Conservation (phyloP, 306 rosid species). For the Dryas alaskensis region DNA sequence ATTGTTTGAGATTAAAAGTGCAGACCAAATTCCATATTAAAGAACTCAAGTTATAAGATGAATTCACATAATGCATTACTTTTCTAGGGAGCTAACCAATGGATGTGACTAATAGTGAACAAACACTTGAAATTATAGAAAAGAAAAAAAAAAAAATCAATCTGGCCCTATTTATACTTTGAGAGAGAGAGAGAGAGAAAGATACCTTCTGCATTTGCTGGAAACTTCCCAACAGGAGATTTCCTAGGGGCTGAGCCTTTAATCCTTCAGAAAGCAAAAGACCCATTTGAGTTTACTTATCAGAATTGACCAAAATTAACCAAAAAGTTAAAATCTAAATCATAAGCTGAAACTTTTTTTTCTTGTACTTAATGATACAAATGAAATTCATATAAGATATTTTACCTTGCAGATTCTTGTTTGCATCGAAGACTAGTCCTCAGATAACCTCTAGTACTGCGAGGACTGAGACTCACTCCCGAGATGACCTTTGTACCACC, state of each 20-base stretch:
- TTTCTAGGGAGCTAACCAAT: no score
- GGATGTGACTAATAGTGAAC: no score
- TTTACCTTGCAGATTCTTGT: slow-evolving; percentile 78
- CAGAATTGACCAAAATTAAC: not conserved
- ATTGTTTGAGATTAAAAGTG: no score
- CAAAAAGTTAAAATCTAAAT: not conserved
- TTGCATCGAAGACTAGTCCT: slow-evolving; percentile 91
- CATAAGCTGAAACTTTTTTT: not conserved
- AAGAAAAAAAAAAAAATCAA: not conserved
- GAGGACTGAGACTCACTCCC: slow-evolving; percentile 86
- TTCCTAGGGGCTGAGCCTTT: slow-evolving; percentile 47
- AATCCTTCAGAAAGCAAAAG: slow-evolving; percentile 41
- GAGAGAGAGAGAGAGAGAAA: slow-evolving; percentile 14
- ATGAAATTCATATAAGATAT: not conserved
- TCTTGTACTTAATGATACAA: not conserved
- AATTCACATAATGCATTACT: no score
- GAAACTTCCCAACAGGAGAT: slow-evolving; percentile 82
- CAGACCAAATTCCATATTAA: no score
- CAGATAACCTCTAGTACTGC: slow-evolving; percentile 80
- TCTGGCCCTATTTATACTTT: not conserved
- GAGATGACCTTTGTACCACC: slow-evolving; percentile 83
- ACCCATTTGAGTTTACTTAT: slow-evolving; percentile 24
- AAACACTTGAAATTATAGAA: not conserved
- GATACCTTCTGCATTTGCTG: slow-evolving; percentile 55
- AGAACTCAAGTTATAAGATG: no score